Evolutionary conservation across 495 filamentous ascomycete genomes (phyloP).

Genomic region (Daldinia bambusicola): DNA sequence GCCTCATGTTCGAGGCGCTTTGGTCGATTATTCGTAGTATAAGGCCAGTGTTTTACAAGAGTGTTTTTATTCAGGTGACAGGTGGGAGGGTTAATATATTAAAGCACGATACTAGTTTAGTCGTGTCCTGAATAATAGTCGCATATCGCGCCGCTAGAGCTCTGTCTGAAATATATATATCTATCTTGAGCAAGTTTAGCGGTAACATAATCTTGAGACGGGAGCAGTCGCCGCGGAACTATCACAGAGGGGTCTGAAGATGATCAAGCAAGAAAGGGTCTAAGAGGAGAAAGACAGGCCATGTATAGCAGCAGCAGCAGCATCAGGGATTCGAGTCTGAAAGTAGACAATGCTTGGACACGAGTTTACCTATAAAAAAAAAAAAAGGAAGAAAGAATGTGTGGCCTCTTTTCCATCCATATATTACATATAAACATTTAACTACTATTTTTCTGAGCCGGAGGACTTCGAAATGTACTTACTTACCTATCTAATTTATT

Average conservation of each 20-base stretch:
- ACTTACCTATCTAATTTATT: too few relatives aligned
- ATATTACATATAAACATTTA: slow-evolving; percentile 26
- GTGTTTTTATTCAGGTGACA: slow-evolving; percentile 1
- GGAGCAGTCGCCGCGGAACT: neutral
- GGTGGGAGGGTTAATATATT: slow-evolving; percentile 16
- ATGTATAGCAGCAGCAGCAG: slow-evolving; percentile 19
- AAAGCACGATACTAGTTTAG: neutral
- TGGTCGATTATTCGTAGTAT: slow-evolving; percentile 7
- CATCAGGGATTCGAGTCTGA: slow-evolving; percentile 18
- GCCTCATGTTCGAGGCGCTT: neutral
- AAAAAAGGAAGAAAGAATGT: slow-evolving; percentile 27
- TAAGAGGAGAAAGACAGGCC: slow-evolving; percentile 5
- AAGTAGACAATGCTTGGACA: slow-evolving; percentile 30
- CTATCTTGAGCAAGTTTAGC: slow-evolving; percentile 14
- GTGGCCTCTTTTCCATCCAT: slow-evolving; percentile 27
- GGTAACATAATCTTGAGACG: slow-evolving; percentile 15
- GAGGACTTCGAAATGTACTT: neutral
- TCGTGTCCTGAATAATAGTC: slow-evolving; percentile 7
- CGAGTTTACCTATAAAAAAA: slow-evolving; percentile 20
- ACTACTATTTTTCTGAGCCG: neutral
- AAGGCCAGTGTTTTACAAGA: neutral
- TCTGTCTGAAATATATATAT: slow-evolving; percentile 24
- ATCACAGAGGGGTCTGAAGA: neutral
- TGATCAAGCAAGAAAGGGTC: neutral
- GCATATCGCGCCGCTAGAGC: neutral